Conservation (phyloP, 257 asterid species). For the Capsicum baccatum region DNA sequence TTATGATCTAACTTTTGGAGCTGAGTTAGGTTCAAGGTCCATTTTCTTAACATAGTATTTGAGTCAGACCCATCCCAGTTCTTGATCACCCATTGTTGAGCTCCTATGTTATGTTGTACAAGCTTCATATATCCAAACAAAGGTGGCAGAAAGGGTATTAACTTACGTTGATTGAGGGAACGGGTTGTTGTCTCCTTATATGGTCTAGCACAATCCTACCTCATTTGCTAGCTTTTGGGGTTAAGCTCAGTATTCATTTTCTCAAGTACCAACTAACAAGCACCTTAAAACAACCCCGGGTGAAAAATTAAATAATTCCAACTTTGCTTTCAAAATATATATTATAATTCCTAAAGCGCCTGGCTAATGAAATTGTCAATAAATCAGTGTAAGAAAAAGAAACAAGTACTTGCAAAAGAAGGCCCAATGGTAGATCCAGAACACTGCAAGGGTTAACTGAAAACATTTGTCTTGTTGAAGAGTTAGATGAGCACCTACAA, state of each 20-base stretch:
- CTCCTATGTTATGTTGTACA: not conserved
- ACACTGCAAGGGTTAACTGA: not conserved
- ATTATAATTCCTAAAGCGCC: not conserved
- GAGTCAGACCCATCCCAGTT: not conserved
- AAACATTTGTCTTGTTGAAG: not conserved
- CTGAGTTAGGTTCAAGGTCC: not conserved
- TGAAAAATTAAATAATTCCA: not conserved
- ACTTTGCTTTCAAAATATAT: not conserved
- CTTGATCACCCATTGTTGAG: not conserved
- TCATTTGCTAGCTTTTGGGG: constrained; percentile 6
- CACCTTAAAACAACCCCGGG: not conserved
- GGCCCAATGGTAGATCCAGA: not conserved
- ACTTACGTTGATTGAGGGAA: not conserved
- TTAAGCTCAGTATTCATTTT: not conserved
- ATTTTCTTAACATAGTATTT: not conserved
- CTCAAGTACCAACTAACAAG: not conserved
- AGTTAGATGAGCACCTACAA: constrained; percentile 2
- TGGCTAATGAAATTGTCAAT: not conserved
- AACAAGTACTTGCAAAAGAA: constrained; percentile 11
- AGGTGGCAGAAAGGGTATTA: not conserved
- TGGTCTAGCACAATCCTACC: not conserved
- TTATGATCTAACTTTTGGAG: not conserved
- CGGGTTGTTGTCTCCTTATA: not conserved
- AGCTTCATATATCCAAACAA: not conserved
- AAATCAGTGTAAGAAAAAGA: not conserved